Evolutionary conservation across 2,329 filamentous ascomycete species (phyloP), one percentile per base, ranked within the genome.

Genomic region (Trichoderma hamatum): DNA sequence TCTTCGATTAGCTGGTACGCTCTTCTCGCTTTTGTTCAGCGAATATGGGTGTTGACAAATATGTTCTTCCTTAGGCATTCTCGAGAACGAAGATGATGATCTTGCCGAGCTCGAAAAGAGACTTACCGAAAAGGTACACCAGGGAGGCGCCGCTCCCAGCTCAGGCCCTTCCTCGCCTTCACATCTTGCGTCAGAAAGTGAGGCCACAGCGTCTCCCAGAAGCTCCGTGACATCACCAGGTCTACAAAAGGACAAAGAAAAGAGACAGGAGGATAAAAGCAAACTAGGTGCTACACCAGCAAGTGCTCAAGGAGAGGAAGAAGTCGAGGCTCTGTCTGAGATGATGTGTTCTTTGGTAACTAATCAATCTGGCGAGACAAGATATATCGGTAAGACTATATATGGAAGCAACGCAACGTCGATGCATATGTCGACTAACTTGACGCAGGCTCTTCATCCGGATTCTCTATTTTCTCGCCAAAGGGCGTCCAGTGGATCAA

Each of bases 261-360:
- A 76, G 32, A 21, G 21, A 24, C 61, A 81, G 78, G 71, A 76
- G 2, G 71, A 74, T 58, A 74, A 69, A 54, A 68, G 78, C 65
- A 77, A 77, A 61, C 84, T 84, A 2, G 78, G 81, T 5, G 39
- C 34, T 24, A 77, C 78, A 70, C 67, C 79, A 10, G 78, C 78
- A 13, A 78, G 80, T 56, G 78, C 79, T 51, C 85, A 83, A 65
- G 83, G 82, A 16, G 86, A 89, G 73, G 85, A 90, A 72, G 92
- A 97, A 75, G 92, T 97, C 1, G 94, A 96, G 78, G 90, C 90
- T 1, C 81, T 99, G 69, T 97, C 95, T 1, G 96, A 99, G 81
- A 96, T 97, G 91, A 98, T 99, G 96, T 98, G 95, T 80, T 97
- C 94, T 3, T 82, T 99, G 36, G 94, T 99, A 34, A 98, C 95